Evolutionary conservation across 2,329 filamentous ascomycete genomes (phyloP), one percentile per base, ranked within the genome.

Genomic region (Alternaria arbusti): DNA sequence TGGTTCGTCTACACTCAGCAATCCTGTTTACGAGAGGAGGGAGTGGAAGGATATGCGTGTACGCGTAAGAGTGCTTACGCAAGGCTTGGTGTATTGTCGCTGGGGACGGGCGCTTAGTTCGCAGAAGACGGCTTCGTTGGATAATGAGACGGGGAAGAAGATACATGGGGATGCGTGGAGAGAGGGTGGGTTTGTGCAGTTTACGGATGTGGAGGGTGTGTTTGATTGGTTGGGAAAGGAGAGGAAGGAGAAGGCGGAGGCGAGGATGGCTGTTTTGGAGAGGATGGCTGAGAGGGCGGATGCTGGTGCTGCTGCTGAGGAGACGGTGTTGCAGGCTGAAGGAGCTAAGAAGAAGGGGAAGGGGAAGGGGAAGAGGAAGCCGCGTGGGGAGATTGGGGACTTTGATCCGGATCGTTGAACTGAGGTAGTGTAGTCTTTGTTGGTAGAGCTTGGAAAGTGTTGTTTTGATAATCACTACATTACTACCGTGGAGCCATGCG

Each of bases 1-100:
- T 23, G 20, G 51, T 0, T 46, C 46, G 32, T 36, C 32, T 36
- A 36, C 32, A 4, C 0, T 8, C 3, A n/a, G 4, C 15, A 5
- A 36, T 36, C 32, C 32, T 0, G 44, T 20, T 10, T 64, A 36
- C 30, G 63, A 63, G 22, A 28, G 49, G 2, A 3, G 1, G 5
- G 60, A 11, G 36, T 59, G 45, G 5, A 54, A 46, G 51, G 11
- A 30, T 0, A 28, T 45, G 52, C 73, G 74, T 0, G 49, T 74
- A 6, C 56, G 75, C 3, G 54, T 11, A 1, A 45, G 72, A 1
- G 7, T 59, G 1, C 13, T 79, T 44, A 66, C 59, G 28, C 64
- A 67, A 5, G 71, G 61, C 6, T 78, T 72, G 74, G 72, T 74
- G 55, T 72, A 57, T 58, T 75, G 71, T 65, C 60, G 75, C 3